Evolutionary conservation across 129 eudicot species (phyloP).

Genomic region (Arctium minus): DNA sequence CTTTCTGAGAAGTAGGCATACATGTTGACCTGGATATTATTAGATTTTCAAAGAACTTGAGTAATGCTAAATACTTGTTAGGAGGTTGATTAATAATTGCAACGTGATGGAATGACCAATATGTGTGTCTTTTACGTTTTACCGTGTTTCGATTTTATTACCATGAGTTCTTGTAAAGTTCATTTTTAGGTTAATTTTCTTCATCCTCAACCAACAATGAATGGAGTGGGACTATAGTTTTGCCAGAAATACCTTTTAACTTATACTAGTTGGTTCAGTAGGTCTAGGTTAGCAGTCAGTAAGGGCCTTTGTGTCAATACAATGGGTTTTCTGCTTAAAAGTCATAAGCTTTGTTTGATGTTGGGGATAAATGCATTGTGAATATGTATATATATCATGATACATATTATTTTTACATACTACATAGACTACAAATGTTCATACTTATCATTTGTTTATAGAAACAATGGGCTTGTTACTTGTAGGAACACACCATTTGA

Average conservation of each 20-base stretch:
- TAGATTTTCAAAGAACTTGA: background rate
- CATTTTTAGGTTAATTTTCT: background rate
- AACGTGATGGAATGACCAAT: background rate
- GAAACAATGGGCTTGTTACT: background rate
- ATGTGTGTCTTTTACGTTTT: background rate
- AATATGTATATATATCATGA: background rate
- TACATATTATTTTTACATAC: background rate
- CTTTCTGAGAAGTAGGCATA: constrained; percentile 4
- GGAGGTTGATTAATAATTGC: background rate
- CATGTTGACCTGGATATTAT: background rate
- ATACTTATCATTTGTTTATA: background rate
- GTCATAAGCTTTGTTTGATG: background rate
- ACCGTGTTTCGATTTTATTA: background rate
- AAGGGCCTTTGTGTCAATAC: background rate
- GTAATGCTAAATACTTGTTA: background rate
- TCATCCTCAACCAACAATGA: background rate
- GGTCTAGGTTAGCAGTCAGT: background rate
- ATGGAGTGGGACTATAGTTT: background rate
- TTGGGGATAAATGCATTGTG: background rate
- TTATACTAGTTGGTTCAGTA: background rate
- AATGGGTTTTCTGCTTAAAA: background rate
- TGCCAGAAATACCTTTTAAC: background rate
- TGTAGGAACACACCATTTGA: background rate
- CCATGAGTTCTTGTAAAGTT: background rate
- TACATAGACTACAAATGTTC: background rate